Evolutionary conservation across 495 filamentous ascomycete genomes (phyloP), one percentile per base, ranked within the genome.

Genomic region (Penicillium ochrochloron): DNA sequence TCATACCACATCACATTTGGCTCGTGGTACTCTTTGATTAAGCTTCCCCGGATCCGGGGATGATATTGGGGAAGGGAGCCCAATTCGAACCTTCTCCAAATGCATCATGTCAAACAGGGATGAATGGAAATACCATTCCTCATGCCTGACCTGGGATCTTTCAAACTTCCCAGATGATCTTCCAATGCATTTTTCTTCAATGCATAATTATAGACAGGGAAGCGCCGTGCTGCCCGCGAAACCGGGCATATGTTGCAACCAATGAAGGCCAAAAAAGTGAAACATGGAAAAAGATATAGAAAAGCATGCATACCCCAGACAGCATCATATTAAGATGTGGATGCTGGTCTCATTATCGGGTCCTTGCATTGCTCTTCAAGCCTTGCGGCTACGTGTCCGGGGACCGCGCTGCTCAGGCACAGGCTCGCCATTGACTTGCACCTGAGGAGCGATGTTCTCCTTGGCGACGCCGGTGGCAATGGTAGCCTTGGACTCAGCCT

Each of bases 341-440:
- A 14, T 5, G 4, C 8, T 14, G 21, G 44, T 52, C 48, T 56
- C 53, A 56, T 56, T 21, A 50, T 19, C 27, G 29, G 41, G 27
- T 31, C 23, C 9, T 35, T 15, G 27, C 29, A 42, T 48, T 35
- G 37, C 25, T 37, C 27, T 27, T 66, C 46, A 72, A 1, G 65
- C 70, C 60, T 73, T 73, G 34, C 62, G 59, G 67, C 67, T 74
- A 62, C 71, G 67, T 1, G 71, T 67, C 11, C 71, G 69, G 14
- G 65, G 71, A 50, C 65, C 68, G 23, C 65, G 67, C 41, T 66
- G 67, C 56, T 71, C 69, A 46, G 69, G 59, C 50, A 74, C 71
- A 8, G 75, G 77, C 62, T 76, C 65, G 31, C 79, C 79, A 46
- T 82, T 82, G 55, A 80, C 25, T 37, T 75, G 65, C 17, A 80